Conservation (phyloP, 192 early-diverging fungal genomes). For the Phycomyces nitens region DNA sequence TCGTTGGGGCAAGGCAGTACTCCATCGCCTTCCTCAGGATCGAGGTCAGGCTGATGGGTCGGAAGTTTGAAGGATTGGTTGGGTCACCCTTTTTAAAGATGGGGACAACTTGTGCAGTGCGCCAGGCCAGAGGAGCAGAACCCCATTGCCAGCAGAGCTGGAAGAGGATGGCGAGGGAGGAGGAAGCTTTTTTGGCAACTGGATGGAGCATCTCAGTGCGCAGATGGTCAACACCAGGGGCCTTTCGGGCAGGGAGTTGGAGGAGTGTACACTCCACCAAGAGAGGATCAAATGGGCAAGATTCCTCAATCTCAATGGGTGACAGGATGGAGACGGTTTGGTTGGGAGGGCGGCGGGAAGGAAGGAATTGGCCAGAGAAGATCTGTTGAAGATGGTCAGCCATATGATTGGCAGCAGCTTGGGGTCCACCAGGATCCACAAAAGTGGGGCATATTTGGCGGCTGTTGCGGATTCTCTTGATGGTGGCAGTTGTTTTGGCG, state of each 20-base stretch:
- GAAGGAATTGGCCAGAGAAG: too few species aligned
- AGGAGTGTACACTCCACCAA: not conserved
- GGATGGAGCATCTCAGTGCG: slow-evolving; percentile 16
- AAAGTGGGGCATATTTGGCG: too few species aligned
- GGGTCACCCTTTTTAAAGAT: slow-evolving; percentile 16
- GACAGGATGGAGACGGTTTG: too few species aligned
- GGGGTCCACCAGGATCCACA: too few species aligned
- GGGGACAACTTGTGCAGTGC: slow-evolving; percentile 13
- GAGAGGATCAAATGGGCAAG: too few species aligned
- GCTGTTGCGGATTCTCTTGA: too few species aligned
- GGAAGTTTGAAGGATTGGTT: slow-evolving; percentile 1
- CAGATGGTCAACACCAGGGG: slow-evolving; percentile 23
- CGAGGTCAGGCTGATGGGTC: slow-evolving; percentile 13
- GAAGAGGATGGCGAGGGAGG: not conserved
- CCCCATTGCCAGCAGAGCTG: slow-evolving; percentile 15
- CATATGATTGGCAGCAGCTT: too few species aligned
- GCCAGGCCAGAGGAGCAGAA: slow-evolving; percentile 5
- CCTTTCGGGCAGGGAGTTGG: not conserved
- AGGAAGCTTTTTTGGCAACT: not conserved
- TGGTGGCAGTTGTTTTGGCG: too few species aligned
- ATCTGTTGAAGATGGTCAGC: too few species aligned
- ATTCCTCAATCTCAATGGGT: too few species aligned
- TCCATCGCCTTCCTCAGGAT: slow-evolving; percentile 14
- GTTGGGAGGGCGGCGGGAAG: too few species aligned
- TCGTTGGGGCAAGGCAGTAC: not conserved